phyloP scores from a whole-genome alignment of 2,329 filamentous ascomycete genomes.

The Alternaria infectoria region DNA sequence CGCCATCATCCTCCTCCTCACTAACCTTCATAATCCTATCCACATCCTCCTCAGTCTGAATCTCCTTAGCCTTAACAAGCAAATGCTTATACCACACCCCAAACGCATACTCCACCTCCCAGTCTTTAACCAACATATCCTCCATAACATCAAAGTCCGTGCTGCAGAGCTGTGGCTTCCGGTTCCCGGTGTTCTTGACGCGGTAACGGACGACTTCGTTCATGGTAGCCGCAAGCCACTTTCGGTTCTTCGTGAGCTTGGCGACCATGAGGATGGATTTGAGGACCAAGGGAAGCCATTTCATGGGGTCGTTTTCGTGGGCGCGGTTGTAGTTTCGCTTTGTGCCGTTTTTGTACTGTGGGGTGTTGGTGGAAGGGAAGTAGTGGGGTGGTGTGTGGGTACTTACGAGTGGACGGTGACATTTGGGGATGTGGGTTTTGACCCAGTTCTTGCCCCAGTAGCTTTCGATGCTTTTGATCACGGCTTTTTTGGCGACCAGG shows the following conservation, averaged over 20 bases:
- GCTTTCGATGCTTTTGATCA: conserved; percentile 34
- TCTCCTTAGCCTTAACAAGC: conserved; percentile 21
- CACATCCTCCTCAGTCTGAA: conserved; percentile 26
- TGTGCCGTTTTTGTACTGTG: conserved; percentile 17
- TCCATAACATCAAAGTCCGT: conserved; percentile 45
- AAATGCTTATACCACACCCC: conserved; percentile 41
- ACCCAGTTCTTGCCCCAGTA: conserved; percentile 40
- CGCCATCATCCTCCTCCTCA: conserved; percentile 5
- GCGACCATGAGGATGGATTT: conserved; percentile 36
- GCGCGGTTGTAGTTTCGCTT: conserved; percentile 20
- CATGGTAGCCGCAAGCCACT: conserved; percentile 33
- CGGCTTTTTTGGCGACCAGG: conserved; percentile 27
- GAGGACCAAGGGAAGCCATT: conserved; percentile 37
- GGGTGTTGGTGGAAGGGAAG: background rate
- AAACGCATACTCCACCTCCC: conserved; percentile 31
- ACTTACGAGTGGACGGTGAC: conserved; percentile 36
- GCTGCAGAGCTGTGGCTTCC: conserved; percentile 41
- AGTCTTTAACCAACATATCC: conserved; percentile 35
- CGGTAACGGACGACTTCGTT: conserved; percentile 36
- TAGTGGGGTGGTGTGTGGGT: background rate
- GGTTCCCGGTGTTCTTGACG: conserved; percentile 39
- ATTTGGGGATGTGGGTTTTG: conserved; percentile 36
- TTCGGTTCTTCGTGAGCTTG: conserved; percentile 28
- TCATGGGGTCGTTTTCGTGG: conserved; percentile 36
- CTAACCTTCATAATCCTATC: conserved; percentile 26